A percentile compares a stretch with the other conserved stretches of the same genome.
Evolutionary conservation across 495 filamentous ascomycete genomes (phyloP).

Genomic region (Apodospora peruviana): DNA sequence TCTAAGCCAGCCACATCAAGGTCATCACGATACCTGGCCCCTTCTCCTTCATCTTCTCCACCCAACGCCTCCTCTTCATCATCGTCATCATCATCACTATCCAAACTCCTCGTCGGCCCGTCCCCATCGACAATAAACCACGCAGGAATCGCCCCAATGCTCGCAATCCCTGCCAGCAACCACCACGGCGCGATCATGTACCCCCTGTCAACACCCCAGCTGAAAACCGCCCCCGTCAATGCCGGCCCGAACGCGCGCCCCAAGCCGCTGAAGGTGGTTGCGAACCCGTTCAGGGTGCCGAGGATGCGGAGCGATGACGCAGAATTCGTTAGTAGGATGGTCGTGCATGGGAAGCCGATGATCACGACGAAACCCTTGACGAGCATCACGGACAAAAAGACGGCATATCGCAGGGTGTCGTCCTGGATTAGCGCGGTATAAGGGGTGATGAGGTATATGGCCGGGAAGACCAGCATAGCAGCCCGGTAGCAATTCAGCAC

Average conservation of each 20-base stretch:
- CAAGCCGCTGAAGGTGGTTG: constrained; percentile 70
- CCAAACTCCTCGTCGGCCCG: constrained; percentile 48
- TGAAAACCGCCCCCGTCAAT: constrained; percentile 58
- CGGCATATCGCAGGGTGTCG: constrained; percentile 32
- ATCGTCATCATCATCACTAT: constrained; percentile 29
- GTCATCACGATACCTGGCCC: no score
- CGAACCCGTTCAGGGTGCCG: constrained; percentile 86
- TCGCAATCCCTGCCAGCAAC: constrained; percentile 54
- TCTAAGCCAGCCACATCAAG: no score
- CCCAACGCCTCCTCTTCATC: constrained; percentile 31
- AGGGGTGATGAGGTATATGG: constrained; percentile 68
- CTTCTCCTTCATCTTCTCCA: no score
- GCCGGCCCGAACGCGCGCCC: constrained; percentile 76
- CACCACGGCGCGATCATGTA: constrained; percentile 78
- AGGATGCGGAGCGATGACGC: constrained; percentile 67
- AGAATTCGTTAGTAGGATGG: constrained; percentile 87
- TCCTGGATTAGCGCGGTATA: constrained; percentile 60
- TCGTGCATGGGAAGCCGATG: constrained; percentile 80
- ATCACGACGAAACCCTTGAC: constrained; percentile 65
- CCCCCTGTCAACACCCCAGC: constrained; percentile 61
- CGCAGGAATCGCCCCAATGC: constrained; percentile 59
- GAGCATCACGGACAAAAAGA: constrained; percentile 54
- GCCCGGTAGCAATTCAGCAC: constrained; percentile 62
- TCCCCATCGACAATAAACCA: constrained; percentile 72
- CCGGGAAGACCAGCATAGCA: constrained; percentile 55